These are phyloP conservation scores for Psilocybe mexicana DNA, from an alignment of 1,284 basidiomycete species.

Conservation along the genomic window DNA sequence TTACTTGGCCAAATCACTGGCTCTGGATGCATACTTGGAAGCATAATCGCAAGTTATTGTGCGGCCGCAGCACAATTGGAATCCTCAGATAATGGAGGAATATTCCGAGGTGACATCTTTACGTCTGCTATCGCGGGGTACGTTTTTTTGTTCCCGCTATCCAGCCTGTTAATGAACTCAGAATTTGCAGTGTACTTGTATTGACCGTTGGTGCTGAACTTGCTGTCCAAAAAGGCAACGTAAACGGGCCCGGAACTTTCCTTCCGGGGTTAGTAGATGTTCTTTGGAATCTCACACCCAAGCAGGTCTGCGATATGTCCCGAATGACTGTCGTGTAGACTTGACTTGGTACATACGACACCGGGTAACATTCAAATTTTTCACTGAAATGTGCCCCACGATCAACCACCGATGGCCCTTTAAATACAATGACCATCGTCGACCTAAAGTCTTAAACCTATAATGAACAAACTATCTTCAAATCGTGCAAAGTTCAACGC, in stretches of 20 bases:
- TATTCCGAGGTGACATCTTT: constrained; percentile 75
- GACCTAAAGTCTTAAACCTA: neutral
- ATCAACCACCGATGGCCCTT: neutral
- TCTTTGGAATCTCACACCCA: constrained; percentile 63
- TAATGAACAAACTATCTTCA: neutral
- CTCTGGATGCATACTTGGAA: constrained; percentile 88
- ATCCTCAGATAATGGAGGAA: constrained; percentile 35
- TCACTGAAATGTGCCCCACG: neutral
- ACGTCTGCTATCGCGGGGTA: constrained; percentile 77
- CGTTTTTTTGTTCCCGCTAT: constrained; percentile 25
- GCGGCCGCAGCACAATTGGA: constrained; percentile 50
- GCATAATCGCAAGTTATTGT: constrained; percentile 75
- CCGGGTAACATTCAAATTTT: neutral
- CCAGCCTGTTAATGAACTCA: neutral
- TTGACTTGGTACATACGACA: neutral
- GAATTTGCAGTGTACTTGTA: constrained; percentile 62
- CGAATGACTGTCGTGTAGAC: constrained; percentile 41
- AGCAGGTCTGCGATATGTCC: constrained; percentile 48
- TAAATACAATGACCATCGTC: neutral
- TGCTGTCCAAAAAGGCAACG: constrained; percentile 68
- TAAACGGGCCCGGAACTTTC: constrained; percentile 87
- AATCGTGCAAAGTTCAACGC: neutral
- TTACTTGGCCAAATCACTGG: constrained; percentile 85
- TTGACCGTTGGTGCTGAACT: constrained; percentile 85
- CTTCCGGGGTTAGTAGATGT: constrained; percentile 86